A percentile compares a stretch with the other conserved stretches of the same genome.
phyloP scores from a whole-genome alignment of 2,329 filamentous ascomycete species.

The Aspergillus awamori region DNA sequence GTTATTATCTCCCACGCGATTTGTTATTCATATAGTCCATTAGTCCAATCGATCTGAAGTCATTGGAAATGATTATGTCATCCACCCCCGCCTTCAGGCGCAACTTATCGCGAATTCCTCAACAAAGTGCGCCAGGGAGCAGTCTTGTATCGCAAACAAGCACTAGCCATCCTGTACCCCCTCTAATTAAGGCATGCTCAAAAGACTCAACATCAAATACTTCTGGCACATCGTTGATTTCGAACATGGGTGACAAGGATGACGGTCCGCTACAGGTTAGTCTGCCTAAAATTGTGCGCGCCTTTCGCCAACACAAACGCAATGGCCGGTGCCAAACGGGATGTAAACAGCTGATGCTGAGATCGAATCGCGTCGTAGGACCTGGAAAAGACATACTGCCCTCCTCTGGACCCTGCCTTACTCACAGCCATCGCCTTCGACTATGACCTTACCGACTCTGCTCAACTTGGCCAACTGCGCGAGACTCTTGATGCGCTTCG shows the following conservation, averaged over 20 bases:
- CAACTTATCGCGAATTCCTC: not conserved
- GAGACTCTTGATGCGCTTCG: constrained; percentile 68
- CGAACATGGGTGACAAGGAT: constrained; percentile 29
- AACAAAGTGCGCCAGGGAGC: not conserved
- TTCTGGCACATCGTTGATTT: constrained; percentile 21
- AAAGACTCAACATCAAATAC: constrained; percentile 12
- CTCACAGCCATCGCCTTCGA: constrained; percentile 77
- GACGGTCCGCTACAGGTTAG: constrained; percentile 20
- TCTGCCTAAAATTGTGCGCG: constrained; percentile 1
- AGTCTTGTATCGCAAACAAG: not conserved
- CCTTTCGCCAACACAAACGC: not conserved
- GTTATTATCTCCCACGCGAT: too few relatives aligned
- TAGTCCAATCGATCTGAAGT: too few relatives aligned
- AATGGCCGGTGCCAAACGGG: not conserved
- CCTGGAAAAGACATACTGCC: constrained; percentile 69
- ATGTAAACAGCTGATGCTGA: not conserved
- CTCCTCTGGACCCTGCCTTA: constrained; percentile 74
- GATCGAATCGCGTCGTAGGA: constrained; percentile 29
- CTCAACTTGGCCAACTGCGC: constrained; percentile 58
- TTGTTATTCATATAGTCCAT: too few relatives aligned
- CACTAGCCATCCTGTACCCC: not conserved
- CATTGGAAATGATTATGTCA: not conserved
- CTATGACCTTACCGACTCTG: constrained; percentile 62
- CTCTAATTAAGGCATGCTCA: constrained; percentile 22
- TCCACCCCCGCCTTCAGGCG: not conserved